Evolutionary conservation across 306 rosid species (phyloP).

Genomic region (Prunus mume): DNA sequence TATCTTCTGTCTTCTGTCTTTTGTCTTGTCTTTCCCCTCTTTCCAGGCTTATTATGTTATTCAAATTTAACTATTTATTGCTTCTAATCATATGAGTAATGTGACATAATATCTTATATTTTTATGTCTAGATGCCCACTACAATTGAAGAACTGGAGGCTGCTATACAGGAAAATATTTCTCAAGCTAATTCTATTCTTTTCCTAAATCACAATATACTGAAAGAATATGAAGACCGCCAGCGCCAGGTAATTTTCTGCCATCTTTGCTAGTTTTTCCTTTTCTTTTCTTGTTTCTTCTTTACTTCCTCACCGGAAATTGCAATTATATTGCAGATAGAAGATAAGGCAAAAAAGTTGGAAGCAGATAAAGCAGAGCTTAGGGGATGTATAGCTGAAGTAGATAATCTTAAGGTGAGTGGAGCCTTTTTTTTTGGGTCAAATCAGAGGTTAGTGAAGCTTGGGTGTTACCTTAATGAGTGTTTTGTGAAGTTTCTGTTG

Average conservation of each 20-base stretch:
- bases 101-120: not conserved
- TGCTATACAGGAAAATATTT: constrained; percentile 73
- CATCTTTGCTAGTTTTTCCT: not conserved
- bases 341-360: constrained; percentile 55
- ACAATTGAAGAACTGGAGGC: constrained; percentile 88
- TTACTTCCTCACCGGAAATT: constrained; percentile 4
- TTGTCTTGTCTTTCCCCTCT: not conserved
- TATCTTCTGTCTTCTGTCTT: not conserved
- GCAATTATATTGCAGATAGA: constrained; percentile 53
- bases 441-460: constrained; percentile 14
- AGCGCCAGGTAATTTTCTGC: constrained; percentile 46
- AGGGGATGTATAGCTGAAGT: constrained; percentile 48
- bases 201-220: constrained; percentile 69
- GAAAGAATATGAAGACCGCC: constrained; percentile 79
- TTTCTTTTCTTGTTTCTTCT: not conserved
- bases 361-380: constrained; percentile 60
- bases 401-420: constrained; percentile 64
- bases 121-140: constrained; percentile 73
- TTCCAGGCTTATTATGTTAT: not conserved
- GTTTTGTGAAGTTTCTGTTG: constrained; percentile 4
- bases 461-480: constrained; percentile 14
- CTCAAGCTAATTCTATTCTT: constrained; percentile 82
- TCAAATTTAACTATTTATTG: not conserved
- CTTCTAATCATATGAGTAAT: not conserved
- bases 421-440: not conserved